phyloP scores from a whole-genome alignment of 345 rosid genomes.

The Adansonia digitata region DNA sequence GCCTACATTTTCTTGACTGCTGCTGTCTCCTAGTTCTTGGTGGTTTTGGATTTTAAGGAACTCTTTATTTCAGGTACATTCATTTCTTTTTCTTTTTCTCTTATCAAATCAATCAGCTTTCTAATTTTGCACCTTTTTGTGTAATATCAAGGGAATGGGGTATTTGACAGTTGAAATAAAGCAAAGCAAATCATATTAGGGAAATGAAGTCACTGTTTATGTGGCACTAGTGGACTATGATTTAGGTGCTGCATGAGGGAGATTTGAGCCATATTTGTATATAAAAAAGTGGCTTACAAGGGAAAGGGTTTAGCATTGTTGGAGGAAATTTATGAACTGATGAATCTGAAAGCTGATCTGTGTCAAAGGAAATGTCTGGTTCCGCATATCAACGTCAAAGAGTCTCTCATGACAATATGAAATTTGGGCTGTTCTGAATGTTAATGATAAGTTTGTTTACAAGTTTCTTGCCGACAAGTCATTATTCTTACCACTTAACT shows the following conservation, averaged over 20 bases:
- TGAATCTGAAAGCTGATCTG: slow-evolving; percentile 8
- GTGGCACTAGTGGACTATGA: background rate
- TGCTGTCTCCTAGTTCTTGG: slow-evolving; percentile 24
- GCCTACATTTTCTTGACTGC: slow-evolving; percentile 19
- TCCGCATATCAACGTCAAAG: slow-evolving; percentile 8
- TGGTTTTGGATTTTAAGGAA: slow-evolving; percentile 18
- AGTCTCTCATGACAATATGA: background rate
- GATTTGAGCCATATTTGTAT: slow-evolving; percentile 1
- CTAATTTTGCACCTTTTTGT: background rate
- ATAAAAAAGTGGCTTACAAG: background rate
- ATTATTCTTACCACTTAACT: slow-evolving; percentile 13
- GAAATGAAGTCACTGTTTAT: too few relatives aligned
- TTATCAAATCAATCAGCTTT: slow-evolving; percentile 9
- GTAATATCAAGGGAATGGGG: background rate
- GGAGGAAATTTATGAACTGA: background rate
- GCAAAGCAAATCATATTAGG: background rate
- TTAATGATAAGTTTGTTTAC: too few relatives aligned
- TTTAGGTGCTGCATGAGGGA: slow-evolving; percentile 8
- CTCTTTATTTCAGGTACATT: slow-evolving; percentile 31
- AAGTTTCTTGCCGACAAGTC: slow-evolving; percentile 4
- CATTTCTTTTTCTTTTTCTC: slow-evolving; percentile 14
- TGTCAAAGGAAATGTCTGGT: background rate
- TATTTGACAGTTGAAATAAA: background rate
- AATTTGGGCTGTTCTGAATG: slow-evolving; percentile 1
- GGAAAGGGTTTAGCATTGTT: slow-evolving; percentile 4